phyloP scores from a whole-genome alignment of 2,329 filamentous ascomycete species.

The Fusarium pseudoanthophilum region DNA sequence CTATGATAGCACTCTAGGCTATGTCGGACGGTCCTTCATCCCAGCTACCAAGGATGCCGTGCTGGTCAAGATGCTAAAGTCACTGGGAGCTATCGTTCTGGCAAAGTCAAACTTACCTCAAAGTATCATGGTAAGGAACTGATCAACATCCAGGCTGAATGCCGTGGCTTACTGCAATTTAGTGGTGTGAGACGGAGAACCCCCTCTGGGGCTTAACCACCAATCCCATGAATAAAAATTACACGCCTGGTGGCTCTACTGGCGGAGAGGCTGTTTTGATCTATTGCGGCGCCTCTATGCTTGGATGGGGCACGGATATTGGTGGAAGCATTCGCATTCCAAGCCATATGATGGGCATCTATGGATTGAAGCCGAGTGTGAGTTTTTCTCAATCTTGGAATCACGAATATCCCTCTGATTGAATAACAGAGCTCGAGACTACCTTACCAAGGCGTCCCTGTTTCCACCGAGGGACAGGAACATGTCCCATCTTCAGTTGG shows the following conservation, averaged over 20 bases:
- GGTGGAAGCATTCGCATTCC: conserved; percentile 4
- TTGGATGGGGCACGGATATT: conserved; percentile 1
- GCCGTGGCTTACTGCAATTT: neutral
- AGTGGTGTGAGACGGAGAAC: conserved; percentile 7
- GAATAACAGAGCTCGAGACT: neutral
- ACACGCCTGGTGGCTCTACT: neutral
- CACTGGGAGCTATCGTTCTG: neutral
- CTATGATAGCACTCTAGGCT: neutral
- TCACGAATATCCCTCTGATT: rapidly evolving
- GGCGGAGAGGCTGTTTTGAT: conserved; percentile 1
- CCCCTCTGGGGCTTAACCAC: neutral
- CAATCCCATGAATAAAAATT: neutral
- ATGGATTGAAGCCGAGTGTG: neutral
- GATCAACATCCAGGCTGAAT: rapidly evolving
- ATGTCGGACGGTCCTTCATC: neutral
- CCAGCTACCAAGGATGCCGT: neutral
- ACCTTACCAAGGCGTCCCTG: neutral
- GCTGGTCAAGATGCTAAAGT: neutral
- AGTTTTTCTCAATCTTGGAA: rapidly evolving
- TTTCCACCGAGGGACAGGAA: neutral
- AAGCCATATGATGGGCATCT: conserved; percentile 3
- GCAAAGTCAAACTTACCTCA: conserved; percentile 5
- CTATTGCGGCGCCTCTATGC: neutral
- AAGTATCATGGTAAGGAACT: neutral
- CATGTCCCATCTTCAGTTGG: conserved; percentile 1